Evolutionary conservation across 345 rosid genomes (phyloP), one percentile per base, ranked within the genome.

Genomic region (Euphorbia pulcherrima): DNA sequence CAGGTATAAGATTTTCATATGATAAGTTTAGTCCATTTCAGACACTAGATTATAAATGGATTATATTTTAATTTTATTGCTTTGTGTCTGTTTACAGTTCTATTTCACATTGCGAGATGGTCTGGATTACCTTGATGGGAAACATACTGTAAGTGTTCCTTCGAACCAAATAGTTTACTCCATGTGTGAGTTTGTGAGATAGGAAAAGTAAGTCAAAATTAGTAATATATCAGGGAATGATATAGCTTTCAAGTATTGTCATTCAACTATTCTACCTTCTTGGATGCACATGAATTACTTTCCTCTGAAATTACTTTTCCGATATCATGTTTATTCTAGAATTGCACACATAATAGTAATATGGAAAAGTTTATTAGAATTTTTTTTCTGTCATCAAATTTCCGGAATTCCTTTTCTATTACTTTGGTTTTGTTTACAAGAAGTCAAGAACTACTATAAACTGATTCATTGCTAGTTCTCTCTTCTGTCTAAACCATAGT

Each of bases 111-210:
- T 94, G 80, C 92, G 97, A 30, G 92, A 89, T 80, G 88, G 81
- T 68, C 80, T 94, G 28, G 99, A 91, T 80, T 94, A 91, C 76
- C 99, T 91, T n/a, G 99, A 92, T 41, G 97, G 88, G 67, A 94
- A 91, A 86, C 96, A 89, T 78, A 89, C 96, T 1, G 99, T 91
- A 76, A 88, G 97, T 70, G 20, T 69, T 71, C 13, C 24, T 12
- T 20, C 18, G 16, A 4, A 18, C 58, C 51, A 46, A 39, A 46
- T 50, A n/a, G 27, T 20, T 46, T 51, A 11, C 57, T 41, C 20
- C 33, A 3, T 41, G 10, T 27, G 27, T 11, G 17, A 40, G 37
- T 23, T 29, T 27, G 27, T 11, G 17, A 40, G 37, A 13, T 29
- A 46, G 20, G 14, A 28, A 40, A 2, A 23, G 13, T 24, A 24